A percentile compares a stretch with the other conserved stretches of the same genome.
These are phyloP conservation scores for Colletotrichum lentis DNA, from an alignment of 2,329 filamentous ascomycete species.

Conservation along the genomic window DNA sequence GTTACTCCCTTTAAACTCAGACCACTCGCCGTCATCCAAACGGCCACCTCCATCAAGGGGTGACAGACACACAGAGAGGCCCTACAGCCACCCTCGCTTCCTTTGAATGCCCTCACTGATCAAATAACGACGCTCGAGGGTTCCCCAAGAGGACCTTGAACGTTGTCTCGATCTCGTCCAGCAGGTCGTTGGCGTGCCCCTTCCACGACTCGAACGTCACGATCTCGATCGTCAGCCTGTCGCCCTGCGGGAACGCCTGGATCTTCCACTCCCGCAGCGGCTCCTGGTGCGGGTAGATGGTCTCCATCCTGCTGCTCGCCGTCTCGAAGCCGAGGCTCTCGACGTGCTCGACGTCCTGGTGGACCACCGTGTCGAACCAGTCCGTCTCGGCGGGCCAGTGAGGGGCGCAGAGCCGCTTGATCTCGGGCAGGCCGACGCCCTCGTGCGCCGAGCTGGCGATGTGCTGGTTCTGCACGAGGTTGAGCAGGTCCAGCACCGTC, in stretches of 20 bases:
- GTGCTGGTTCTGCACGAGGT: slow-evolving; percentile 64
- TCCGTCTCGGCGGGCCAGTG: slow-evolving; percentile 52
- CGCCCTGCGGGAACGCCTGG: slow-evolving; percentile 65
- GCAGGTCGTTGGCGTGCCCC: slow-evolving; percentile 57
- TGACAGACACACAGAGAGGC: neutral
- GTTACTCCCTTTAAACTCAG: neutral
- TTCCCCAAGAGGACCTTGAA: slow-evolving; percentile 52
- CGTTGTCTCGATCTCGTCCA: slow-evolving; percentile 58
- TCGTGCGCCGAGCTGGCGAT: slow-evolving; percentile 64
- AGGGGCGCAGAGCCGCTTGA: slow-evolving; percentile 55
- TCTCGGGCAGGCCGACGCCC: slow-evolving; percentile 62
- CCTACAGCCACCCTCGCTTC: neutral
- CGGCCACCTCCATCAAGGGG: slow-evolving; percentile 2
- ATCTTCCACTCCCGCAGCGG: slow-evolving; percentile 67
- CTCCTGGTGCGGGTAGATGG: slow-evolving; percentile 66
- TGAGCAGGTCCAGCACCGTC: slow-evolving; percentile 62
- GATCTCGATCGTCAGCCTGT: slow-evolving; percentile 63
- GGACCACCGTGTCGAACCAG: slow-evolving; percentile 66
- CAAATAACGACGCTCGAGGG: slow-evolving; percentile 47
- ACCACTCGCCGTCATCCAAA: neutral
- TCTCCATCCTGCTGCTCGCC: slow-evolving; percentile 58
- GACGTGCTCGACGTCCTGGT: slow-evolving; percentile 69
- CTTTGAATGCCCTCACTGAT: slow-evolving; percentile 2
- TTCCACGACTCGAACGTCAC: slow-evolving; percentile 67
- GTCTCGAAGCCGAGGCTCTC: slow-evolving; percentile 58